Percentiles rank a stretch among this genome's conserved stretches.
Conservation (phyloP, 306 rosid species). For the Casuarina cunninghamiana region DNA sequence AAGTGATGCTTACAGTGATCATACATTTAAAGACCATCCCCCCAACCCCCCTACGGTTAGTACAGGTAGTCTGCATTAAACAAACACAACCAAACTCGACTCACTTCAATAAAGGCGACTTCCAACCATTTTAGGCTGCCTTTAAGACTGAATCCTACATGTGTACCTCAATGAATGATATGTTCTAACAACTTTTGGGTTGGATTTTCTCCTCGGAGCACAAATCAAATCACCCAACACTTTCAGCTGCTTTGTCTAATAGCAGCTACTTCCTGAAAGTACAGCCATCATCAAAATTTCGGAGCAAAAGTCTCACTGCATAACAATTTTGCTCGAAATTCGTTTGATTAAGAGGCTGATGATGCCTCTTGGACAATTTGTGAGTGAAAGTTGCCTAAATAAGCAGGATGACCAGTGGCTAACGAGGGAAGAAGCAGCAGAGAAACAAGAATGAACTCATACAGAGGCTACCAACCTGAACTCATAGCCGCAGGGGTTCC, state of each 20-base stretch:
- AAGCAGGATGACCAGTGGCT: too few relatives aligned
- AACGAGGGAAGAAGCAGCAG: too few relatives aligned
- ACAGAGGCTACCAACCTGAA: slow-evolving; percentile 40
- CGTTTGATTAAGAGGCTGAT: too few relatives aligned
- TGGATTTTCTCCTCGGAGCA: not conserved
- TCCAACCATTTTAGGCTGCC: slow-evolving; percentile 28
- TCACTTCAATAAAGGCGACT: slow-evolving; percentile 23
- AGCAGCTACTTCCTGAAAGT: too few relatives aligned
- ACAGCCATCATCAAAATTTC: too few relatives aligned
- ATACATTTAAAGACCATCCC: slow-evolving; percentile 19
- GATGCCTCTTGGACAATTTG: too few relatives aligned
- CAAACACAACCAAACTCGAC: slow-evolving; percentile 17
- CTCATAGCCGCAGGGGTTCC: slow-evolving; percentile 66
- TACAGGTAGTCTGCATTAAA: not conserved
- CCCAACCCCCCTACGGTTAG: not conserved
- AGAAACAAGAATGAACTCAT: not conserved
- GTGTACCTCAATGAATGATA: slow-evolving; percentile 2
- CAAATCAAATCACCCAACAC: not conserved
- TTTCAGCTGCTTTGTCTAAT: not conserved
- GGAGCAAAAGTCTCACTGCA: not conserved
- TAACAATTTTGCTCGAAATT: too few relatives aligned
- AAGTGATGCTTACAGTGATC: slow-evolving; percentile 5
- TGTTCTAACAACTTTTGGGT: slow-evolving; percentile 31
- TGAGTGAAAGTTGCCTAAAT: too few relatives aligned
- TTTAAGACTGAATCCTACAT: slow-evolving; percentile 21